Evolutionary conservation across 441 rosid species (phyloP), one percentile per base, ranked within the genome.

Genomic region (Dalechampia spathulata): DNA sequence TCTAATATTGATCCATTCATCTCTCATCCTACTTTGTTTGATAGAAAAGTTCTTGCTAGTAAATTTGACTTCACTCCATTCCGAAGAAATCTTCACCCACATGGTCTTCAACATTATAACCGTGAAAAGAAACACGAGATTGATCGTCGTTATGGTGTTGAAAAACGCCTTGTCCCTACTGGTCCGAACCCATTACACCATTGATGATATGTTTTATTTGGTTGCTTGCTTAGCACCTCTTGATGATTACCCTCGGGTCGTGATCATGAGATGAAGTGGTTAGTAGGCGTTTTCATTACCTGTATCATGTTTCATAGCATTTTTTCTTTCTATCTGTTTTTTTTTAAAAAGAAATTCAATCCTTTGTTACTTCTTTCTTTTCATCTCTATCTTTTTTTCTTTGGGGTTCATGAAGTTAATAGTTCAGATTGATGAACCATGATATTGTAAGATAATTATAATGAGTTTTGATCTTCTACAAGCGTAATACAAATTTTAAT

Each of bases 161-260:
- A 87, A 66, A 87, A 90, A 73, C 90, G 96, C 20, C 87, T 78
- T 16, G 97, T 90, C 55, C 97, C 97, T 25, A 78, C 86, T 0
- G 97, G 97, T 48, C 94, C 97, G 0, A 90, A 90, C 74, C 96
- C 97, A 11, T 75, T 90, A 67, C 97, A 90, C 75, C 96, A 87
- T 78, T 56, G 70, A 71, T 52, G 58, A 49, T 32, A 38, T n/a
- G 2, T 1, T 50, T 38, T 43, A 17, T 38, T 30, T n/a, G n/a
- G n/a, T 49, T 50, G 54, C 68, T 50, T 50, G 52, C 40, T 20
- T 49, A 45, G 0, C 21, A 25, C 28, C 2, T 16, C 21, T 49
- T 71, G 71, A 78, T 67, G 60, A 36, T 66, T 54, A 23, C 62
- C 49, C 62, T 6, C 3, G 14, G 49, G 46, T 50, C 54, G 58